Evolutionary conservation across 805 yeast genomes (phyloP).

Genomic region (Blastobotrys mokoenaii): DNA sequence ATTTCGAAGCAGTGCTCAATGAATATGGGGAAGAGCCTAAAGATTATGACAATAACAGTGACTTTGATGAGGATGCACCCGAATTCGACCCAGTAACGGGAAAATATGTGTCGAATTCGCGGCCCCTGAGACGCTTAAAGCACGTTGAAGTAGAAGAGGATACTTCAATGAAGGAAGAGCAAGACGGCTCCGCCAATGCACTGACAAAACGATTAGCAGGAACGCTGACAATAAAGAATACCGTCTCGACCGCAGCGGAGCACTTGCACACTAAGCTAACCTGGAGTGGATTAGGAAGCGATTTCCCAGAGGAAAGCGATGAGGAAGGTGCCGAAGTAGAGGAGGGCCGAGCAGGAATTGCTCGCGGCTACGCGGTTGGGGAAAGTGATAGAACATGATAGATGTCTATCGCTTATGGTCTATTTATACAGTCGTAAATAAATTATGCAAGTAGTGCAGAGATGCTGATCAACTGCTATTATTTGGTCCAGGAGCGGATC

Average conservation of each 20-base stretch:
- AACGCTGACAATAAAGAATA: conserved; percentile 57
- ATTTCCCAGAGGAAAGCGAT: conserved; percentile 40
- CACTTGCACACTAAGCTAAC: conserved; percentile 54
- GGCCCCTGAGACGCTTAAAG: conserved; percentile 62
- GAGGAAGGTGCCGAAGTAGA: conserved; percentile 67
- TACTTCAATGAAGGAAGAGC: conserved; percentile 9
- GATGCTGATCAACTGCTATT: not conserved
- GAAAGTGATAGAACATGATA: conserved; percentile 4
- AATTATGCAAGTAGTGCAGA: not conserved
- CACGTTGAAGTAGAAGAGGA: conserved; percentile 46
- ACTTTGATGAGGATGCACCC: conserved; percentile 56
- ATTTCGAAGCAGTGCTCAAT: conserved; percentile 51
- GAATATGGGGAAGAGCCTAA: conserved; percentile 3
- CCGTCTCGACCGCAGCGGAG: conserved; percentile 83
- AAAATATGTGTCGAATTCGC: conserved; percentile 51
- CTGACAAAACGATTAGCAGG: conserved; percentile 45
- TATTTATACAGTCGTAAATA: not conserved
- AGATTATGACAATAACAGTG: conserved; percentile 11
- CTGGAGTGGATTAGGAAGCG: conserved; percentile 93
- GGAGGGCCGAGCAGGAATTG: conserved; percentile 80
- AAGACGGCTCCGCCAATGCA: conserved; percentile 20
- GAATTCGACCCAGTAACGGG: conserved; percentile 89
- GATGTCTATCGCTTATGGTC: not conserved
- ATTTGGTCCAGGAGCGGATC: not conserved
- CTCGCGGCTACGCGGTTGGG: conserved; percentile 58